Conservation (phyloP, 495 filamentous ascomycete genomes). For the Monascus purpureus region DNA sequence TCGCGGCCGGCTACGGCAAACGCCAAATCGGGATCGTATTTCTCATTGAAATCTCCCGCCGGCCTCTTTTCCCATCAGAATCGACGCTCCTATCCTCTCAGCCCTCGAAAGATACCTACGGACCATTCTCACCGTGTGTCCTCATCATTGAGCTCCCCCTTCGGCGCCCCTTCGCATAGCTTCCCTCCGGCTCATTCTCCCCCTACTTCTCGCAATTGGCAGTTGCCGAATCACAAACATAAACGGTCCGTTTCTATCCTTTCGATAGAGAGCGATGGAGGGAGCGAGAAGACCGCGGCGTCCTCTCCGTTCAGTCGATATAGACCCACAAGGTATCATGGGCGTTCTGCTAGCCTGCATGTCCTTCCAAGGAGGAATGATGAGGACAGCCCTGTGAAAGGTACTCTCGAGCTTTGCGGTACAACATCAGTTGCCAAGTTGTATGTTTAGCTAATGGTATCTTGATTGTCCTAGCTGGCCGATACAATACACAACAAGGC, state of each 20-base stretch:
- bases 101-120: constrained; percentile 12
- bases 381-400: constrained; percentile 25
- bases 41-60: constrained; percentile 26
- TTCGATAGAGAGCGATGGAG: constrained; percentile 59
- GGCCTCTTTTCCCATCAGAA: constrained; percentile 22
- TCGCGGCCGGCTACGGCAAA: constrained; percentile 25
- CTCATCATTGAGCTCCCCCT: constrained; percentile 31
- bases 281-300: constrained; percentile 27
- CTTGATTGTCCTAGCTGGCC: constrained; percentile 5
- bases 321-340: constrained; percentile 49
- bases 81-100: constrained; percentile 24
- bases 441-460: not conserved
- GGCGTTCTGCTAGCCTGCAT: constrained; percentile 72
- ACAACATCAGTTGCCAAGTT: not conserved
- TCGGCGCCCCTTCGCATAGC: constrained; percentile 26
- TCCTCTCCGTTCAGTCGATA: constrained; percentile 24
- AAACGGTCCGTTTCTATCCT: constrained; percentile 88
- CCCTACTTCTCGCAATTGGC: constrained; percentile 24
- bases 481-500: constrained; percentile 15
- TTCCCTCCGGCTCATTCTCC: constrained; percentile 27
- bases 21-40: constrained; percentile 19
- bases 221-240: constrained; percentile 34
- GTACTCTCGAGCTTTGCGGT: constrained; percentile 14
- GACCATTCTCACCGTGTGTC: constrained; percentile 21
- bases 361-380: constrained; percentile 46